phyloP scores from a whole-genome alignment of 805 yeast genomes.

The Hanseniaspora vineae region DNA sequence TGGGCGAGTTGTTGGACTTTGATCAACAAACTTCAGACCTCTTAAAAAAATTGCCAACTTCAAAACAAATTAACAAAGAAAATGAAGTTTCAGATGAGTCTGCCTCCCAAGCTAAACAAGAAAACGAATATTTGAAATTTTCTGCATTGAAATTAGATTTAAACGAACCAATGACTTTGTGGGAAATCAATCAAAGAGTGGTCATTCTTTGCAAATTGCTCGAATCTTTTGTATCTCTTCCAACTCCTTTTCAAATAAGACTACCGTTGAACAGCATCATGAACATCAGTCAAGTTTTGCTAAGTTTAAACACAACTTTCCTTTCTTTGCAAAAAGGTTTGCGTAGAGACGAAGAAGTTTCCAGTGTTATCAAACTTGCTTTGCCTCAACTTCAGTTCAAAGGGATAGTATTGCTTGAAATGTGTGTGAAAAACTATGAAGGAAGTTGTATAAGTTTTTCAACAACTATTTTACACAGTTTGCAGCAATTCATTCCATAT shows the following conservation, averaged over 20 bases:
- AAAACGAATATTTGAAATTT: conserved; percentile 23
- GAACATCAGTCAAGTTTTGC: conserved; percentile 37
- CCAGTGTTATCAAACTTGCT: conserved; percentile 30
- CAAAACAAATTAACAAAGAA: background rate
- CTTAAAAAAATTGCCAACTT: conserved; percentile 28
- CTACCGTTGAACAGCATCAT: conserved; percentile 54
- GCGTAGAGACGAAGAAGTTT: conserved; percentile 40
- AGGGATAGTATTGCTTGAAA: conserved; percentile 32
- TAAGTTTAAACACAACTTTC: conserved; percentile 42
- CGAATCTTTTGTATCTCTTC: conserved; percentile 32
- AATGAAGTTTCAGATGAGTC: conserved; percentile 2
- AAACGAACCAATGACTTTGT: conserved; percentile 38
- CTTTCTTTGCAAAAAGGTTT: conserved; percentile 42
- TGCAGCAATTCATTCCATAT: conserved; percentile 50
- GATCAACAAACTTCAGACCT: conserved; percentile 36
- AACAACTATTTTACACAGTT: conserved; percentile 34
- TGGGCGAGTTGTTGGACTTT: conserved; percentile 45
- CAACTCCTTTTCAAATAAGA: conserved; percentile 42
- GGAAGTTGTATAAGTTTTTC: conserved; percentile 34
- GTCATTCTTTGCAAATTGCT: conserved; percentile 33
- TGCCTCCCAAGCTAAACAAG: background rate
- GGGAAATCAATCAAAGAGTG: conserved; percentile 40
- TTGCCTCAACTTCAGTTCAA: conserved; percentile 31
- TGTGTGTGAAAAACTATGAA: conserved; percentile 17
- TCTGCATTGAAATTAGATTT: conserved; percentile 45